These are phyloP conservation scores for Ceriops zippeliana DNA, from an alignment of 345 rosid species.

Conservation along the genomic window DNA sequence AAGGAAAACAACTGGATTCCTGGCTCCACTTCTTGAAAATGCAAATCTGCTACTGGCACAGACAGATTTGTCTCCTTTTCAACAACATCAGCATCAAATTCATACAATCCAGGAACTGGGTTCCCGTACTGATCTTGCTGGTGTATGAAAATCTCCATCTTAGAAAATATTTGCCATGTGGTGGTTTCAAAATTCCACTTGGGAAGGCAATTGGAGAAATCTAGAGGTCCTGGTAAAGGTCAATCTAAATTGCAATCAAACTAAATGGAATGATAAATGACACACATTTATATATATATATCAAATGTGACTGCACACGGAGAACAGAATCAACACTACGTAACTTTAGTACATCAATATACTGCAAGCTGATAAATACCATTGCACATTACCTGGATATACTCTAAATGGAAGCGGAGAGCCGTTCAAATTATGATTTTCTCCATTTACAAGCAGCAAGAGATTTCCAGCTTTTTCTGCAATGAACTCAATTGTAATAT, in stretches of 20 bases:
- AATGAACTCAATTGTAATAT: conserved; percentile 47
- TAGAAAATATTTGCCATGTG: conserved; percentile 81
- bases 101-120: conserved; percentile 56
- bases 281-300: not conserved
- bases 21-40: conserved; percentile 54
- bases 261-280: not conserved
- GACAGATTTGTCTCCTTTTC: conserved; percentile 70
- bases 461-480: conserved; percentile 54
- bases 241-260: conserved; percentile 6
- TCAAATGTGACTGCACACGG: too few relatives aligned
- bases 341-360: not conserved
- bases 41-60: conserved; percentile 70
- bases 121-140: conserved; percentile 75
- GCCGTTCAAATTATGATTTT: conserved; percentile 56
- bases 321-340: too few relatives aligned
- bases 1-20: conserved; percentile 81
- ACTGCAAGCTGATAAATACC: not conserved
- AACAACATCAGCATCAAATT: conserved; percentile 68
- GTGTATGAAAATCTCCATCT: conserved; percentile 64
- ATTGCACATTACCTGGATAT: conserved; percentile 57
- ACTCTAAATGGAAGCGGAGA: conserved; percentile 66
- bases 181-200: conserved; percentile 56
- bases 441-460: conserved; percentile 48
- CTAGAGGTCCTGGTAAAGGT: conserved; percentile 52
- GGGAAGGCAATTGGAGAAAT: conserved; percentile 58